phyloP scores from a whole-genome alignment of 805 yeast species.

The Wickerhamomyces sydowiorum region DNA sequence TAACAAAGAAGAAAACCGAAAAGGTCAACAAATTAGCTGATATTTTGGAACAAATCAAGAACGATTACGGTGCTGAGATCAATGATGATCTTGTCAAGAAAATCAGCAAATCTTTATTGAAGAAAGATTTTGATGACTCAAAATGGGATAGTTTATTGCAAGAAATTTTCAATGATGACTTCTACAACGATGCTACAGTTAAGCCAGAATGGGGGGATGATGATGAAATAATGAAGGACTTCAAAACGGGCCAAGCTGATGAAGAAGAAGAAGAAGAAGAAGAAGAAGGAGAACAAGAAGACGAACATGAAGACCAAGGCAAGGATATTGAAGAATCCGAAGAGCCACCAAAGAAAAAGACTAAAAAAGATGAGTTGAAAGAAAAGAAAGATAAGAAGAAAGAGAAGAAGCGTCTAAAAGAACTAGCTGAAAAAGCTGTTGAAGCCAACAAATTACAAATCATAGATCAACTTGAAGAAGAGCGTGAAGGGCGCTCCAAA shows the following conservation, averaged over 20 bases:
- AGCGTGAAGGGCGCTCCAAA: constrained; percentile 51
- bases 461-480: constrained; percentile 63
- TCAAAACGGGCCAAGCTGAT: constrained; percentile 34
- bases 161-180: constrained; percentile 80
- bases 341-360: constrained; percentile 31
- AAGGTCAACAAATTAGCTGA: constrained; percentile 77
- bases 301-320: constrained; percentile 34
- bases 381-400: constrained; percentile 55
- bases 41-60: constrained; percentile 39
- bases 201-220: constrained; percentile 68
- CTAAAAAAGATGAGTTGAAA: constrained; percentile 49
- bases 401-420: constrained; percentile 54
- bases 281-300: constrained; percentile 15
- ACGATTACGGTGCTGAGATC: constrained; percentile 37
- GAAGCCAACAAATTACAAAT: constrained; percentile 63
- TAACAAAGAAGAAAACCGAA: constrained; percentile 66
- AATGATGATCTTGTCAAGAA: constrained; percentile 57
- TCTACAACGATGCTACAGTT: constrained; percentile 48
- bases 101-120: constrained; percentile 70
- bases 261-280: constrained; percentile 32
- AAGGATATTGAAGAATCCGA: constrained; percentile 17
- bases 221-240: constrained; percentile 44
- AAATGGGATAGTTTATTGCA: constrained; percentile 90
- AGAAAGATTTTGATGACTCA: constrained; percentile 82
- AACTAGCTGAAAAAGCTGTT: constrained; percentile 72